Conservation (phyloP, 192 early-diverging fungal genomes). For the Podila minutissima region DNA sequence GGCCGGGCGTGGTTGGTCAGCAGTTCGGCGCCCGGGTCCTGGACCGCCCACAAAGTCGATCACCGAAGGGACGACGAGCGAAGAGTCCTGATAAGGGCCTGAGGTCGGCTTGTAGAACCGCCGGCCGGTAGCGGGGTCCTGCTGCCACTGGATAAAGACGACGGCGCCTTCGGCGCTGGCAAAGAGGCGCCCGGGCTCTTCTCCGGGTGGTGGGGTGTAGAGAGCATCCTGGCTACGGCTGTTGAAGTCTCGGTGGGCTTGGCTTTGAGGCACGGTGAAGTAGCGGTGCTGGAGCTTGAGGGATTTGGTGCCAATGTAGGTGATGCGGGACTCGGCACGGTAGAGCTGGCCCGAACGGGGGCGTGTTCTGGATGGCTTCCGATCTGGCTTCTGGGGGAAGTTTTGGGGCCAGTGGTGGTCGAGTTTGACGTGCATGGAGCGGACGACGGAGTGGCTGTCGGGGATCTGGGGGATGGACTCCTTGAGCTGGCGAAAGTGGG, state of each 20-base stretch:
- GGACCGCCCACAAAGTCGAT: conserved; percentile 16
- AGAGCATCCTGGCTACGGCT: conserved; percentile 24
- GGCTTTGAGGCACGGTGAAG: conserved; percentile 33
- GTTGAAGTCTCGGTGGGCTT: conserved; percentile 40
- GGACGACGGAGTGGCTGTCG: conserved; percentile 30
- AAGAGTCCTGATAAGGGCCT: conserved; percentile 18
- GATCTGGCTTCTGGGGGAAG: background rate
- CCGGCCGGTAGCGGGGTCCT: conserved; percentile 24
- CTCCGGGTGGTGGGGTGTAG: conserved; percentile 12
- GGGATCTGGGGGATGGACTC: conserved; percentile 11
- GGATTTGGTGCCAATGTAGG: conserved; percentile 24
- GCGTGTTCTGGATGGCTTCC: conserved; percentile 4
- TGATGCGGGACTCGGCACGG: conserved; percentile 37
- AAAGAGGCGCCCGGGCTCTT: conserved; percentile 39
- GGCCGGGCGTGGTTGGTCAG: conserved; percentile 8
- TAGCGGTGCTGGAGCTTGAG: conserved; percentile 41
- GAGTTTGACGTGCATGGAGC: conserved; percentile 34
- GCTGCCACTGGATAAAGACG: conserved; percentile 42
- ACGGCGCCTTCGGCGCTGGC: conserved; percentile 38
- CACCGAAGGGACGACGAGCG: conserved; percentile 10
- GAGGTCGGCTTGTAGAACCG: conserved; percentile 31
- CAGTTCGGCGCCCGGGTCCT: conserved; percentile 7
- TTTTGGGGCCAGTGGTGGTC: conserved; percentile 33
- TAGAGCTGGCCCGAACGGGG: conserved; percentile 24
- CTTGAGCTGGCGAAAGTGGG: conserved; percentile 27